These are phyloP conservation scores for Mycena galopus DNA, from an alignment of 768 basidiomycete genomes.

Conservation along the genomic window DNA sequence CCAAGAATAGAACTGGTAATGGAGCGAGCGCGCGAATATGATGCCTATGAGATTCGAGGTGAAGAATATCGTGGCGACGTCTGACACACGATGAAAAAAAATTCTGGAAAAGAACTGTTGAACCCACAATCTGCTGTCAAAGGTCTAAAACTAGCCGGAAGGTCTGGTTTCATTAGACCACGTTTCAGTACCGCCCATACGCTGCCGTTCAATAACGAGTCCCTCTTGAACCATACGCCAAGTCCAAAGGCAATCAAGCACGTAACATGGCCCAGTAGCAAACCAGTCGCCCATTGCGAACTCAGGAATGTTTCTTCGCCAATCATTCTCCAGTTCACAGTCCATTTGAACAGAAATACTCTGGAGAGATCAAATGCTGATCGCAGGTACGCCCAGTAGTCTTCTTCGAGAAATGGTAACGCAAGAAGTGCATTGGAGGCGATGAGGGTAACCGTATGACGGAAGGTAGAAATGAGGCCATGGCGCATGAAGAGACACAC, in stretches of 20 bases:
- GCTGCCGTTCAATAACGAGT: too few relatives aligned
- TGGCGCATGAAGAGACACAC: slow-evolving; percentile 84
- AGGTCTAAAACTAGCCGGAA: slow-evolving; percentile 59
- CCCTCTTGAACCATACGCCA: slow-evolving; percentile 79
- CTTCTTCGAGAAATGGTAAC: slow-evolving; percentile 73
- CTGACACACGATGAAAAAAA: slow-evolving; percentile 55
- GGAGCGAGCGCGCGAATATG: slow-evolving; percentile 91
- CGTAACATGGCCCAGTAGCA: slow-evolving; percentile 77
- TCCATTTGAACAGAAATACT: slow-evolving; percentile 95
- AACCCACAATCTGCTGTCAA: slow-evolving; percentile 77
- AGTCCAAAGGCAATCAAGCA: slow-evolving; percentile 76
- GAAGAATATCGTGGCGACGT: slow-evolving; percentile 84
- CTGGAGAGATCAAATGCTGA: slow-evolving; percentile 91
- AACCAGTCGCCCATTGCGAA: slow-evolving; percentile 65
- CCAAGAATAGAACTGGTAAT: slow-evolving; percentile 99
- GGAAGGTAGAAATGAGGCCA: slow-evolving; percentile 67
- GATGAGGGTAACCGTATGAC: slow-evolving; percentile 62
- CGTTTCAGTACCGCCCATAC: slow-evolving; percentile 65
- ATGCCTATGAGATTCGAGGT: slow-evolving; percentile 95
- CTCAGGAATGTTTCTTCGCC: slow-evolving; percentile 83
- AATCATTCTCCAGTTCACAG: slow-evolving; percentile 96
- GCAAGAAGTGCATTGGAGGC: slow-evolving; percentile 74
- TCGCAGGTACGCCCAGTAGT: slow-evolving; percentile 74
- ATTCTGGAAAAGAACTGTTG: background rate
- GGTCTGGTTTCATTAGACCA: slow-evolving; percentile 64